Evolutionary conservation across 1,284 basidiomycete genomes (phyloP).

Genomic region (Trametes versicolor): DNA sequence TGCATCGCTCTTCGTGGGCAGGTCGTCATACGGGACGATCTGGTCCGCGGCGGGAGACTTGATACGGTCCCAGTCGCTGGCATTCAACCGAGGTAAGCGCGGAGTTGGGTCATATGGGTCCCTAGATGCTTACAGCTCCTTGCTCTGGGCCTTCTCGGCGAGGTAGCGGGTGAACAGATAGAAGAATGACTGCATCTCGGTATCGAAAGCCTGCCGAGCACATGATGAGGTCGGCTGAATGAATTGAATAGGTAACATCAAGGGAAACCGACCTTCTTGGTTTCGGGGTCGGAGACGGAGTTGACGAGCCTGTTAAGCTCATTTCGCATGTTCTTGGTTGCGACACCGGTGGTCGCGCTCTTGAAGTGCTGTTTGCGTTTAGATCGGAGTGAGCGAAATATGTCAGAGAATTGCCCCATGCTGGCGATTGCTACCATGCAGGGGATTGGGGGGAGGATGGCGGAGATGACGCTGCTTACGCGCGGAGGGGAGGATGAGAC

Average conservation of each 20-base stretch:
- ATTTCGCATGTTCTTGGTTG: conserved; percentile 98
- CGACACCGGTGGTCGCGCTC: conserved; percentile 97
- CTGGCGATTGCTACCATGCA: conserved; percentile 20
- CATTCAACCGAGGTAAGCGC: conserved; percentile 74
- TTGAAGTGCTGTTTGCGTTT: conserved; percentile 84
- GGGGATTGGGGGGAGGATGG: conserved; percentile 9
- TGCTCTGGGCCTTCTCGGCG: conserved; percentile 92
- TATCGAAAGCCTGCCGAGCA: conserved; percentile 88
- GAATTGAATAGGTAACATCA: conserved; percentile 12
- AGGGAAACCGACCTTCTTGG: conserved; percentile 76
- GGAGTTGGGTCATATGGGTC: conserved; percentile 12
- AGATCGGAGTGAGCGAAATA: conserved; percentile 27
- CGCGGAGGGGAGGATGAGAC: conserved; percentile 5
- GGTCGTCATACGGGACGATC: conserved; percentile 88
- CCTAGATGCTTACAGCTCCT: conserved; percentile 82
- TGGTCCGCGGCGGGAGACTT: conserved; percentile 94
- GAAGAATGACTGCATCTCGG: conserved; percentile 99
- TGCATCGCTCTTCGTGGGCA: conserved; percentile 55
- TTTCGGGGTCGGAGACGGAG: conserved; percentile 80
- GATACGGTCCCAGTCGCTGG: conserved; percentile 97
- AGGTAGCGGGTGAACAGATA: conserved; percentile 99
- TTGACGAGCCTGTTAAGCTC: conserved; percentile 95
- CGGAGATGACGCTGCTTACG: background rate
- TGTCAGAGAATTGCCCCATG: conserved; percentile 31
- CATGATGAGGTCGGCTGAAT: conserved; percentile 52